These are phyloP conservation scores for Cordyceps militaris DNA, from an alignment of 2,329 filamentous ascomycete genomes.

Conservation along the genomic window DNA sequence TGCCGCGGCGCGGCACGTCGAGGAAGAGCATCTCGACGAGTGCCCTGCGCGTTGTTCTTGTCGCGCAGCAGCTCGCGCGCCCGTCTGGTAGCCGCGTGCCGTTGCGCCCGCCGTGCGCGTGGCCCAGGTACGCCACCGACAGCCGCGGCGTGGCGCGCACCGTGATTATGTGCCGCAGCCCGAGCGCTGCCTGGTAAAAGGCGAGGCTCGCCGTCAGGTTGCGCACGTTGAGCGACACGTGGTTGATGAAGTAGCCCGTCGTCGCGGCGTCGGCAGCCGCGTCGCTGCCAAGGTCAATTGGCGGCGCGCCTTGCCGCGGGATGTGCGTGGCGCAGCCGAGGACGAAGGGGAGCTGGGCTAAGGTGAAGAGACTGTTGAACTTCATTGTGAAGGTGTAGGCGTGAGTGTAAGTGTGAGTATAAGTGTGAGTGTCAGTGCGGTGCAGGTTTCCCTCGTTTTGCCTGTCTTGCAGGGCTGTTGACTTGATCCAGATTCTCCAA, in stretches of 20 bases:
- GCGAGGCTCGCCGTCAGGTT: constrained; percentile 24
- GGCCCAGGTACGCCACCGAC: constrained; percentile 29
- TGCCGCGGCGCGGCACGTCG: constrained; percentile 17
- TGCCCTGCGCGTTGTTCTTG: constrained; percentile 28
- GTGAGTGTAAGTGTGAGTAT: no score
- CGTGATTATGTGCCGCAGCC: constrained; percentile 24
- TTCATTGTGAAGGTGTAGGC: no score
- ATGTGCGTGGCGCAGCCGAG: constrained; percentile 24
- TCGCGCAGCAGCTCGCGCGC: constrained; percentile 24
- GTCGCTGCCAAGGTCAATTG: constrained; percentile 16
- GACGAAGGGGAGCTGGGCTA: constrained; percentile 33
- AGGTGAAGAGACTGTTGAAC: constrained; percentile 14
- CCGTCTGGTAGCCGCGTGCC: constrained; percentile 31
- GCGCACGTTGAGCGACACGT: constrained; percentile 19
- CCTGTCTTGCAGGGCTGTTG: no score
- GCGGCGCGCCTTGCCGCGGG: not conserved
- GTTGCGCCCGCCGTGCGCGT: constrained; percentile 30
- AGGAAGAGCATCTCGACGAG: constrained; percentile 26
- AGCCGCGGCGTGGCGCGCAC: constrained; percentile 22
- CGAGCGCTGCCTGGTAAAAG: constrained; percentile 29
- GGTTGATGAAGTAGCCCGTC: constrained; percentile 22
- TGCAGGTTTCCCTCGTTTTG: no score
- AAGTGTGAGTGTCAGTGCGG: no score
- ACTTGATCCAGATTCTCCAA: no score
- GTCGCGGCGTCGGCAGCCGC: constrained; percentile 24